phyloP scores from a whole-genome alignment of 805 yeast species.

The Dipodascopsis uninucleata region DNA sequence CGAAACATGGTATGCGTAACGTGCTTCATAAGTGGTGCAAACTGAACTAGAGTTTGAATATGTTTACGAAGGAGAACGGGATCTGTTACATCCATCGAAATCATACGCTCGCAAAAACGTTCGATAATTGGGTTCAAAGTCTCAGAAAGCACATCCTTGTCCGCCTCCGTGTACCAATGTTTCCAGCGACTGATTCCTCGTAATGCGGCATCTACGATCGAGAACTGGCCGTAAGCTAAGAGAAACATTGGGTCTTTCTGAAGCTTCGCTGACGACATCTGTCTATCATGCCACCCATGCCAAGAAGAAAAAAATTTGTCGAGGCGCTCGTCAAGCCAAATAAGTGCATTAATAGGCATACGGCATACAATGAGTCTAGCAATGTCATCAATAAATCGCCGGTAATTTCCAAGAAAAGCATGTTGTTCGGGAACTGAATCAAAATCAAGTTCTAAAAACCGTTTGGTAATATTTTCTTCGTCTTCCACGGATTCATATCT shows the following conservation, averaged over 20 bases:
- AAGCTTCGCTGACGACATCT: conserved; percentile 11
- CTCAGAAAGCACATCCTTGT: conserved; percentile 49
- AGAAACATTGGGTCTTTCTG: conserved; percentile 59
- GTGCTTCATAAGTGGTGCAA: conserved; percentile 83
- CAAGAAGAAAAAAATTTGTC: conserved; percentile 55
- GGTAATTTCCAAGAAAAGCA: conserved; percentile 73
- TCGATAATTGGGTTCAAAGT: conserved; percentile 67
- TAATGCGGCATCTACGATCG: conserved; percentile 81
- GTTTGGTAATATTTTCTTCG: conserved; percentile 54
- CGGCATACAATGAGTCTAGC: conserved; percentile 84
- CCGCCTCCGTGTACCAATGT: conserved; percentile 72
- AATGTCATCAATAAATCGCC: conserved; percentile 83
- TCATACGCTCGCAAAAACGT: conserved; percentile 49
- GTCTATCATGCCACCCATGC: conserved; percentile 43
- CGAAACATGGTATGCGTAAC: conserved; percentile 68
- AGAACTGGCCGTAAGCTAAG: conserved; percentile 75
- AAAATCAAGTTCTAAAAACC: conserved; percentile 77
- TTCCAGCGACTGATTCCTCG: conserved; percentile 95
- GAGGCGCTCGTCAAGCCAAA: conserved; percentile 74
- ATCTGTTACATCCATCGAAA: conserved; percentile 71
- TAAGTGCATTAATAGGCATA: conserved; percentile 72
- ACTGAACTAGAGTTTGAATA: conserved; percentile 89
- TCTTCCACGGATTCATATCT: conserved; percentile 68
- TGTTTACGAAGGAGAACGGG: conserved; percentile 80
- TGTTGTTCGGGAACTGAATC: conserved; percentile 78